Evolutionary conservation across 305 asterid species (phyloP).

Genomic region (Plantago coronopus): DNA sequence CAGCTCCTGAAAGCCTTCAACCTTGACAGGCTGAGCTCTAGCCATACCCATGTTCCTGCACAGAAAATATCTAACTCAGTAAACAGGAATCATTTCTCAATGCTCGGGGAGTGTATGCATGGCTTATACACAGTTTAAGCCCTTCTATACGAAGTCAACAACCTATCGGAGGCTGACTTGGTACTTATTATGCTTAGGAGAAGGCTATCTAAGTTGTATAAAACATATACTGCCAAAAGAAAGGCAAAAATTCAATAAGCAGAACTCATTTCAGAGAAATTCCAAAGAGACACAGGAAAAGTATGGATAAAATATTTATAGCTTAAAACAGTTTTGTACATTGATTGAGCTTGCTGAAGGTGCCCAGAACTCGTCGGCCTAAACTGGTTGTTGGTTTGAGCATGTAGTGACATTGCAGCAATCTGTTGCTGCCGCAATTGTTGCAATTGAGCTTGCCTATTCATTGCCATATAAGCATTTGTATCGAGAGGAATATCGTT

Average conservation of each 20-base stretch:
- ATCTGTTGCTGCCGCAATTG: slow-evolving; percentile 71
- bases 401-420: slow-evolving; percentile 60
- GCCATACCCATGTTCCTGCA: slow-evolving; percentile 70
- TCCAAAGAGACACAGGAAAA: background rate
- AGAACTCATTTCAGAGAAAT: background rate
- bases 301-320: background rate
- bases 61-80: slow-evolving; percentile 14
- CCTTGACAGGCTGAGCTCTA: slow-evolving; percentile 97
- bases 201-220: background rate
- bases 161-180: background rate
- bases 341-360: slow-evolving; percentile 77
- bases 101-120: background rate
- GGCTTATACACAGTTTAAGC: background rate
- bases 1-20: slow-evolving; percentile 97
- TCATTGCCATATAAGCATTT: slow-evolving; percentile 51
- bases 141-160: background rate
- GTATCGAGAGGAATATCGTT: slow-evolving; percentile 70
- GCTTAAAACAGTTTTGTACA: slow-evolving; percentile 35
- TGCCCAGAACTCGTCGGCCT: slow-evolving; percentile 68
- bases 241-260: background rate
- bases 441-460: slow-evolving; percentile 55
- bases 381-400: slow-evolving; percentile 68
- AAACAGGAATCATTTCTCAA: slow-evolving; percentile 5
- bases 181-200: background rate
- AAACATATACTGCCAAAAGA: background rate